Conservation (phyloP, 129 eudicot species). For the Deinandra increscens region DNA sequence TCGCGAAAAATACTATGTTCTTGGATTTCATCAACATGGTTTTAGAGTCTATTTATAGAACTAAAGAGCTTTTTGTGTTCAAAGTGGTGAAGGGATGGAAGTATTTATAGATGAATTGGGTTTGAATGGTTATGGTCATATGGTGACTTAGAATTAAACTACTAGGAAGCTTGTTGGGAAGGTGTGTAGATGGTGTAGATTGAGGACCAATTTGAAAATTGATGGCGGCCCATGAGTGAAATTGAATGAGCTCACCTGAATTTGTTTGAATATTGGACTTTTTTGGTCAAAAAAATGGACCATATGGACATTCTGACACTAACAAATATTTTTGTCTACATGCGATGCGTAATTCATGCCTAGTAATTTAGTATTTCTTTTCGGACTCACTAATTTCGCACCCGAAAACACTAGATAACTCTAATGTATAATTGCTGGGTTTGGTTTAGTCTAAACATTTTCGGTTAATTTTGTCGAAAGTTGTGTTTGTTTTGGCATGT, state of each 20-base stretch:
- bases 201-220: slow-evolving; percentile 30
- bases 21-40: slow-evolving; percentile 35
- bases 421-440: too few species aligned
- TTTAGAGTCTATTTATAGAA: slow-evolving; percentile 20
- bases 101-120: slow-evolving; percentile 21
- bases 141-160: slow-evolving; percentile 16
- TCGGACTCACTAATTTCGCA: not conserved
- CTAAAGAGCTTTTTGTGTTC: slow-evolving; percentile 8
- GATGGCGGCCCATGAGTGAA: slow-evolving; percentile 17
- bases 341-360: not conserved
- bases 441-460: too few species aligned
- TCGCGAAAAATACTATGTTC: slow-evolving; percentile 15
- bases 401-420: too few species aligned
- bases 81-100: slow-evolving; percentile 5
- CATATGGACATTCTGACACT: not conserved
- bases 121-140: slow-evolving; percentile 22
- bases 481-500: too few species aligned
- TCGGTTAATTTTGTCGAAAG: too few species aligned
- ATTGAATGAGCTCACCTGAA: slow-evolving; percentile 15
- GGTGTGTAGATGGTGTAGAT: slow-evolving; percentile 31
- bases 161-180: slow-evolving; percentile 38
- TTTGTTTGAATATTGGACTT: slow-evolving; percentile 11
- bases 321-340: slow-evolving; percentile 1
- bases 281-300: too few species aligned
- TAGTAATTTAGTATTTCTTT: not conserved